Percentiles rank a stretch among this genome's conserved stretches.
These are phyloP conservation scores for Mariannaea elegans DNA, from an alignment of 2,329 filamentous ascomycete species.

Conservation along the genomic window DNA sequence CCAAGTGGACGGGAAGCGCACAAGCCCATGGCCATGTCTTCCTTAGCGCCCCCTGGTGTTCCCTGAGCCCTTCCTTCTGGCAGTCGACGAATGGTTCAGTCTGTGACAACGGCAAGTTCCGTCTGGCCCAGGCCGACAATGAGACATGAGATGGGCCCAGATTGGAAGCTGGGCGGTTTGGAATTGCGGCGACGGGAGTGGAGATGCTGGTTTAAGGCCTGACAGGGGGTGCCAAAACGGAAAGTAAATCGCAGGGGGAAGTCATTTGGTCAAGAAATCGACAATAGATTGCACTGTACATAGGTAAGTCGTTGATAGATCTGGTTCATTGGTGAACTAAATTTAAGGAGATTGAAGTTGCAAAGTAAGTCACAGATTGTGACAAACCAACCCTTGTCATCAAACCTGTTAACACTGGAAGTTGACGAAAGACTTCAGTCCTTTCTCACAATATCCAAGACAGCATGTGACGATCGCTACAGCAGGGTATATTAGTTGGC, in stretches of 20 bases:
- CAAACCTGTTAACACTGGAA: constrained; percentile 4
- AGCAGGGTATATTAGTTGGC: not conserved
- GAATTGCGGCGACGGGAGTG: constrained; percentile 37
- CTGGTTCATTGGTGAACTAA: constrained; percentile 8
- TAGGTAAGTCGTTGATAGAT: constrained; percentile 1
- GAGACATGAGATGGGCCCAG: constrained; percentile 28
- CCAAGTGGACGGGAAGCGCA: constrained; percentile 30
- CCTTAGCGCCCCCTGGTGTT: constrained; percentile 11
- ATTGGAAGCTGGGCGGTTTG: constrained; percentile 31
- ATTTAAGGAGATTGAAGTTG: constrained; percentile 1
- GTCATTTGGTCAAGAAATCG: constrained; percentile 21
- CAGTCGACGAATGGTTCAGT: not conserved
- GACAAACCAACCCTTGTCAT: not conserved
- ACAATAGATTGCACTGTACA: constrained; percentile 14
- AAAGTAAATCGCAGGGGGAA: constrained; percentile 38
- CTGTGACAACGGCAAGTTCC: constrained; percentile 17
- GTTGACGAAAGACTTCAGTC: constrained; percentile 2
- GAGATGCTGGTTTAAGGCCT: constrained; percentile 29
- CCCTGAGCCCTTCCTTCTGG: not conserved
- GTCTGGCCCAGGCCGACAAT: constrained; percentile 15
- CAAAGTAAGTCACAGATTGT: not conserved
- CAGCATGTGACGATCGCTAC: constrained; percentile 14
- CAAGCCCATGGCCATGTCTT: constrained; percentile 21
- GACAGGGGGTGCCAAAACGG: constrained; percentile 35
- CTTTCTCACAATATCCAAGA: not conserved